Evolutionary conservation across 2,329 filamentous ascomycete genomes (phyloP).

Genomic region (Calonectria pseudoreteaudii): DNA sequence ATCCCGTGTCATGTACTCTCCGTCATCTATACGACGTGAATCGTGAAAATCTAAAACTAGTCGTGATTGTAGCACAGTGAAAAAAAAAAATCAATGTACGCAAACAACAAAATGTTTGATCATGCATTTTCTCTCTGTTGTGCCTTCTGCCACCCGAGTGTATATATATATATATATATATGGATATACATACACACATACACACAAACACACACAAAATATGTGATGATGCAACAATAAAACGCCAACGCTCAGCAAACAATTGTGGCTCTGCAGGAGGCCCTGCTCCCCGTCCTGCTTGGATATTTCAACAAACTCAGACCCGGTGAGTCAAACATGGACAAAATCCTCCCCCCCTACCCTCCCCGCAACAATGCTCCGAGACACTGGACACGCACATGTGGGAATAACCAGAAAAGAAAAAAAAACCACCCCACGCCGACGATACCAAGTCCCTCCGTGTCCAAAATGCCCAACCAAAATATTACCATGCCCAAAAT

Average conservation of each 20-base stretch:
- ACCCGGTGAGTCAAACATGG: slow-evolving; percentile 1
- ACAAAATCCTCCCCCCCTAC: slow-evolving; percentile 4
- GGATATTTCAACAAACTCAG: slow-evolving; percentile 8
- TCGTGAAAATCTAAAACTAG: neutral
- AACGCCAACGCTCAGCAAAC: slow-evolving; percentile 14
- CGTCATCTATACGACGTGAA: neutral
- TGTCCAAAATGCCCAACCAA: slow-evolving; percentile 18
- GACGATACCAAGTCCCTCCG: neutral
- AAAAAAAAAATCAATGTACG: neutral
- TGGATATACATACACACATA: slow-evolving; percentile 6
- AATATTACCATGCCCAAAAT: neutral
- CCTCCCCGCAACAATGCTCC: slow-evolving; percentile 13
- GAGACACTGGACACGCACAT: slow-evolving; percentile 2
- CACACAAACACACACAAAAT: slow-evolving; percentile 13
- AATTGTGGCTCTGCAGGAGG: neutral
- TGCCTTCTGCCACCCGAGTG: neutral
- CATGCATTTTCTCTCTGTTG: neutral
- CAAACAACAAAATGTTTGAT: neutral
- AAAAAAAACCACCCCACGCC: neutral
- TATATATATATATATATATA: slow-evolving; percentile 7
- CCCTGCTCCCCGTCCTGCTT: neutral
- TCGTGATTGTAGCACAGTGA: neutral
- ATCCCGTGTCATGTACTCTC: neutral
- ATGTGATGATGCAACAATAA: neutral
- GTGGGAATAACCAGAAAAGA: neutral